Percentiles rank a stretch among this genome's conserved stretches.
phyloP scores from a whole-genome alignment of 2,329 filamentous ascomycete genomes.

The Nigrospora oryzae region DNA sequence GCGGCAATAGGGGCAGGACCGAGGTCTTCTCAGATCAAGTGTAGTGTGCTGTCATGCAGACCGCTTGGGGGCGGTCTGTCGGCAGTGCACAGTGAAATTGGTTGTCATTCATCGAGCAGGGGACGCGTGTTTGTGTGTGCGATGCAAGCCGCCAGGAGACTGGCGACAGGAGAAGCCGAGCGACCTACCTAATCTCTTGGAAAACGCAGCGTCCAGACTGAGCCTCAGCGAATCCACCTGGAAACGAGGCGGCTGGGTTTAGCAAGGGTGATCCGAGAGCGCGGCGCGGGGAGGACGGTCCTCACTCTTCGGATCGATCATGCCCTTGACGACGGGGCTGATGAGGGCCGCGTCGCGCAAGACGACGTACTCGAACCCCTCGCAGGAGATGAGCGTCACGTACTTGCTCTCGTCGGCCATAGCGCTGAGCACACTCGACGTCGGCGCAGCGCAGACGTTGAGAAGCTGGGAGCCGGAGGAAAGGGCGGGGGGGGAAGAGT shows the following conservation, averaged over 20 bases:
- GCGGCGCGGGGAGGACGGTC: slow-evolving; percentile 10
- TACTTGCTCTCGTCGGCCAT: slow-evolving; percentile 46
- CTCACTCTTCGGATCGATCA: slow-evolving; percentile 62
- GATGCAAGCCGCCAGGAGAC: background rate
- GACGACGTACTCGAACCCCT: slow-evolving; percentile 71
- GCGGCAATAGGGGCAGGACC: slow-evolving; percentile 2
- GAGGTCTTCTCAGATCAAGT: slow-evolving; percentile 51
- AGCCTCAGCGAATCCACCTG: slow-evolving; percentile 59
- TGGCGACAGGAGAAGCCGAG: background rate
- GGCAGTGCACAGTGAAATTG: slow-evolving; percentile 33
- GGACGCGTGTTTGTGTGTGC: too few species aligned
- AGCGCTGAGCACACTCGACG: too few species aligned
- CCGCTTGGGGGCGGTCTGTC: slow-evolving; percentile 36
- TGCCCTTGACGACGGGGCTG: slow-evolving; percentile 65
- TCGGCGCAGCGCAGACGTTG: too few species aligned
- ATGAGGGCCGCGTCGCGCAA: slow-evolving; percentile 61
- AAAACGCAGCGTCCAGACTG: slow-evolving; percentile 57
- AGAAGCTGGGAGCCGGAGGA: too few species aligned
- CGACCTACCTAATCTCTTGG: slow-evolving; percentile 63
- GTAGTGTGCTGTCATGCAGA: slow-evolving; percentile 47
- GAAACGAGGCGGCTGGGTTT: background rate
- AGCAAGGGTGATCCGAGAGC: slow-evolving; percentile 4
- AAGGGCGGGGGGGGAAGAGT: too few species aligned
- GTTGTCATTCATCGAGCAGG: background rate
- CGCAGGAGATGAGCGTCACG: slow-evolving; percentile 67